Conservation (phyloP, 768 basidiomycete genomes). For the Termitomyces sp. region DNA sequence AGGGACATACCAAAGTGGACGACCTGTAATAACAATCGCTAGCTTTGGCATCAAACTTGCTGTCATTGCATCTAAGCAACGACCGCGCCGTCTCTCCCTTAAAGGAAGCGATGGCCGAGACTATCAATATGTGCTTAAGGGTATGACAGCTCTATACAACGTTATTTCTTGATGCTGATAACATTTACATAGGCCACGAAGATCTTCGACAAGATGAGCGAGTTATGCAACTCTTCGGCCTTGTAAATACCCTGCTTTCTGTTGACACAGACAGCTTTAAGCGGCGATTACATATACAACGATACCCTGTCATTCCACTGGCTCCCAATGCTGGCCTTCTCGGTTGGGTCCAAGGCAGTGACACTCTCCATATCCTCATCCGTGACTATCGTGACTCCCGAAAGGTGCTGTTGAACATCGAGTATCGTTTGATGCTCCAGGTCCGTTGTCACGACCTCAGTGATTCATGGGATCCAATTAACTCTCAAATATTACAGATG, state of each 20-base stretch:
- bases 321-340: constrained; percentile 93
- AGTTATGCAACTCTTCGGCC: constrained; percentile 97
- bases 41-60: constrained; percentile 86
- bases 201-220: constrained; percentile 98
- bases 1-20: constrained; percentile 93
- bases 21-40: constrained; percentile 72
- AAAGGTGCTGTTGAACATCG: constrained; percentile 95
- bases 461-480: background rate
- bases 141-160: constrained; percentile 26
- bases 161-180: background rate
- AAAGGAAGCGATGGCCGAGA: constrained; percentile 91
- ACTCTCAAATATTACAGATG: constrained; percentile 54
- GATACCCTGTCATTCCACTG: constrained; percentile 87
- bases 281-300: constrained; percentile 90
- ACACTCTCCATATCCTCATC: constrained; percentile 93
- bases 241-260: constrained; percentile 91
- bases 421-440: constrained; percentile 98
- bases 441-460: constrained; percentile 30
- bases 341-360: constrained; percentile 94
- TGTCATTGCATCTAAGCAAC: constrained; percentile 95
- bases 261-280: constrained; percentile 95
- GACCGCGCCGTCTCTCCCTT: constrained; percentile 82
- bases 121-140: constrained; percentile 90
- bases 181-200: constrained; percentile 72
- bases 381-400: constrained; percentile 94